These are phyloP conservation scores for Crucihimalaya himalaica DNA, from an alignment of 345 rosid genomes.

Conservation along the genomic window DNA sequence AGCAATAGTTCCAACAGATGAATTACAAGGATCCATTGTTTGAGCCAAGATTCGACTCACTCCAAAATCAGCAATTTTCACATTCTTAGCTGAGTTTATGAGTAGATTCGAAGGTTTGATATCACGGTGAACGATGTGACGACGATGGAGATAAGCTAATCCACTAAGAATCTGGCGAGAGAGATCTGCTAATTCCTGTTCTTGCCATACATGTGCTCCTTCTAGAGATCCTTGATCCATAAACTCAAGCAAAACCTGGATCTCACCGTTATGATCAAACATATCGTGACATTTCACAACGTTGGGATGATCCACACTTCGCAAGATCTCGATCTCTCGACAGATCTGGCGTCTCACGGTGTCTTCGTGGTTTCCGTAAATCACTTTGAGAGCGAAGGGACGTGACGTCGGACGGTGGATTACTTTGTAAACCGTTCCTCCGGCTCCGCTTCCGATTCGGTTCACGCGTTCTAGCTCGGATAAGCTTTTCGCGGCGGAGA, in stretches of 20 bases:
- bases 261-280: conserved; percentile 83
- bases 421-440: conserved; percentile 93
- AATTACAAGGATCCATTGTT: conserved; percentile 95
- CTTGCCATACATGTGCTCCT: conserved; percentile 59
- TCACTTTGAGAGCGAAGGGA: conserved; percentile 77
- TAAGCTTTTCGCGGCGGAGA: conserved; percentile 41
- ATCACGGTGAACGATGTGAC: conserved; percentile 86
- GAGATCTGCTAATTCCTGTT: conserved; percentile 54
- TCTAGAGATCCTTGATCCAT: conserved; percentile 91
- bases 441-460: conserved; percentile 88
- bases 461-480: conserved; percentile 63
- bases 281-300: conserved; percentile 88
- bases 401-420: conserved; percentile 57
- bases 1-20: conserved; percentile 92
- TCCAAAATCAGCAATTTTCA: conserved; percentile 95
- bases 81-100: conserved; percentile 61
- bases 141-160: conserved; percentile 74
- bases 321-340: conserved; percentile 91
- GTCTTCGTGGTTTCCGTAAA: conserved; percentile 84
- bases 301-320: conserved; percentile 74
- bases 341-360: conserved; percentile 78
- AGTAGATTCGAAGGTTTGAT: conserved; percentile 90
- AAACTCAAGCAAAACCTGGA: conserved; percentile 80
- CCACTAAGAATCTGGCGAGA: conserved; percentile 80
- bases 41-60: conserved; percentile 83